Conservation (phyloP, 2,329 filamentous ascomycete species). For the Aureobasidium zeae region DNA sequence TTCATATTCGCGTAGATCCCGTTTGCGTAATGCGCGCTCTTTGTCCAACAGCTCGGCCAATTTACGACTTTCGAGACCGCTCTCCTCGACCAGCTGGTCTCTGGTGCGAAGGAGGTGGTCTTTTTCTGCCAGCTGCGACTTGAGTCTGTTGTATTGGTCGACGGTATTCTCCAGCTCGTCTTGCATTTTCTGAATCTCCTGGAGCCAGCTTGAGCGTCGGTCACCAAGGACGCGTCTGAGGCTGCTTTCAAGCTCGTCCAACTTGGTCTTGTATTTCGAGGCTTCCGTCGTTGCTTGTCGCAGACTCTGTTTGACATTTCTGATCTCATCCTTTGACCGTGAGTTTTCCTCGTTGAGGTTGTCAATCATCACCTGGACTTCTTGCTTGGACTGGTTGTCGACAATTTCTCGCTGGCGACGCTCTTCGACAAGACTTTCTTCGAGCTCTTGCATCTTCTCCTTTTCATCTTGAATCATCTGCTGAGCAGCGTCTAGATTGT, state of each 20-base stretch:
- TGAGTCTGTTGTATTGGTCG: conserved; percentile 70
- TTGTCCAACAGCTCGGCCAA: conserved; percentile 84
- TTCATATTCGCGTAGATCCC: conserved; percentile 81
- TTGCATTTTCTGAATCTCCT: conserved; percentile 74
- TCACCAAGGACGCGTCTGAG: conserved; percentile 77
- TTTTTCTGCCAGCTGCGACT: conserved; percentile 74
- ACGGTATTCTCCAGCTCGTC: conserved; percentile 77
- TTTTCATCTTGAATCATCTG: conserved; percentile 74
- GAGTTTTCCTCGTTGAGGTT: conserved; percentile 81
- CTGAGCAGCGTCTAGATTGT: conserved; percentile 68
- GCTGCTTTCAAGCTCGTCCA: conserved; percentile 83
- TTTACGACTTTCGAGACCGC: conserved; percentile 76
- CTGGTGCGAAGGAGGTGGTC: conserved; percentile 83
- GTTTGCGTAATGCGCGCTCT: conserved; percentile 73
- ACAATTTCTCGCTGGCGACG: conserved; percentile 78
- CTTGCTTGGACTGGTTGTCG: conserved; percentile 82
- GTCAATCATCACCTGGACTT: conserved; percentile 86
- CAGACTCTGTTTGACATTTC: conserved; percentile 72
- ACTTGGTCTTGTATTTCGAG: conserved; percentile 79
- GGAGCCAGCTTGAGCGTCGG: conserved; percentile 74
- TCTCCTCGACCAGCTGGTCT: conserved; percentile 77
- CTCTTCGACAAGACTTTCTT: conserved; percentile 65
- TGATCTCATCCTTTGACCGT: conserved; percentile 73
- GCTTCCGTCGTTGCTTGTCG: conserved; percentile 80
- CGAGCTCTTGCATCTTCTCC: conserved; percentile 49